phyloP scores from a whole-genome alignment of 2,329 filamentous ascomycete species.

The Cytospora leucostoma region DNA sequence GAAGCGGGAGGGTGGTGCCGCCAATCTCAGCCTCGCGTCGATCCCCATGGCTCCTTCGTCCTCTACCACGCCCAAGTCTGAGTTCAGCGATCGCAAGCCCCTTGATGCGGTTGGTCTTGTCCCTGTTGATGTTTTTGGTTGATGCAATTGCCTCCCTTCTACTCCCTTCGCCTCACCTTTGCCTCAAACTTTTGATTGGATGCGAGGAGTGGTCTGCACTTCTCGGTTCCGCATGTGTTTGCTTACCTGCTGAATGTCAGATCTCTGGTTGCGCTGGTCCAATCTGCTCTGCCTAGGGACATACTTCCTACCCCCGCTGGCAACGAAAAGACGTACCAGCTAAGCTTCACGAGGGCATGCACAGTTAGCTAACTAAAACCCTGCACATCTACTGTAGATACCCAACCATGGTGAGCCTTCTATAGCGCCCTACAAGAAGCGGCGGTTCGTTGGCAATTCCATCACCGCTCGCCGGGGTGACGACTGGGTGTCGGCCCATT shows the following conservation, averaged over 20 bases:
- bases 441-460: slow-evolving; percentile 1
- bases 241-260: too few species aligned
- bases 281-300: too few species aligned
- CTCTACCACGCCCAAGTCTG: neutral
- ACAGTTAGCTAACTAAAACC: neutral
- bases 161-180: neutral
- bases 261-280: neutral
- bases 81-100: slow-evolving; percentile 8
- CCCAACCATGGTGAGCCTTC: neutral
- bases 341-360: too few species aligned
- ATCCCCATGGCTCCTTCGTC: slow-evolving; percentile 12
- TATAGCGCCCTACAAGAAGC: neutral
- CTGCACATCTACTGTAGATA: neutral
- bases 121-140: neutral
- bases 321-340: too few species aligned
- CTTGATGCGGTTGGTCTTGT: neutral
- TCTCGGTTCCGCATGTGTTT: too few species aligned
- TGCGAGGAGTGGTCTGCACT: too few species aligned
- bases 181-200: neutral
- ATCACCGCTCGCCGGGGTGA: slow-evolving; percentile 2
- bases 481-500: slow-evolving; percentile 9
- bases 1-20: slow-evolving; percentile 17
- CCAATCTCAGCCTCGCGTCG: slow-evolving; percentile 5
- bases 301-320: too few species aligned
- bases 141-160: neutral